Conservation (phyloP, 2,329 filamentous ascomycete species). For the Botrytis deweyae region DNA sequence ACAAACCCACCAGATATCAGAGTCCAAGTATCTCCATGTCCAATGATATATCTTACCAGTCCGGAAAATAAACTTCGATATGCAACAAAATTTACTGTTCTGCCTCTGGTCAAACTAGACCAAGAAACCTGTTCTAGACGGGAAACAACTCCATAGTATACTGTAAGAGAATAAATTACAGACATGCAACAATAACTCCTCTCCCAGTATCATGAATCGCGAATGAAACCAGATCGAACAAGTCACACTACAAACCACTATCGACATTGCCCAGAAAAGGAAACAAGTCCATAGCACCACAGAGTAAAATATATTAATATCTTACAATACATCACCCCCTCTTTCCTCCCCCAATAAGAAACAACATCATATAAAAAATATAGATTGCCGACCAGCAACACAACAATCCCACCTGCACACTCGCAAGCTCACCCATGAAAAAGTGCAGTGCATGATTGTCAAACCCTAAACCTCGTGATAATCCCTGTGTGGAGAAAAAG, state of each 20-base stretch:
- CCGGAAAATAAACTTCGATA: not conserved
- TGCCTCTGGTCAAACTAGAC: not conserved
- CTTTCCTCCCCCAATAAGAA: too few species aligned
- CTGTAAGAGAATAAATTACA: not conserved
- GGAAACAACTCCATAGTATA: not conserved
- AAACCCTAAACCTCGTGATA: not conserved
- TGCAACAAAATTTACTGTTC: not conserved
- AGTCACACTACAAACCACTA: not conserved
- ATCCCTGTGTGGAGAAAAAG: conserved; percentile 12
- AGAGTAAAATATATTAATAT: not conserved
- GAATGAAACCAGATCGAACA: not conserved
- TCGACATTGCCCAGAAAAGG: not conserved
- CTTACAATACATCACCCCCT: not conserved
- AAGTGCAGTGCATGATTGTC: not conserved
- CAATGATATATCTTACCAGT: not conserved
- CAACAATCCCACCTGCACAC: not conserved
- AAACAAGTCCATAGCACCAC: not conserved
- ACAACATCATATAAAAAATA: not conserved
- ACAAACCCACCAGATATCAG: not conserved
- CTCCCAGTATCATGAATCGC: not conserved
- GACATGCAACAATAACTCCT: not conserved
- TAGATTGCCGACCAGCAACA: not conserved
- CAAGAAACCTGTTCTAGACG: not conserved
- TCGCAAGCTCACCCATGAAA: not conserved
- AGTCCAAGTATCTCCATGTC: not conserved